Evolutionary conservation across 768 basidiomycete species (phyloP), one percentile per base, ranked within the genome.

Genomic region (Candolleomyces efflorescens): DNA sequence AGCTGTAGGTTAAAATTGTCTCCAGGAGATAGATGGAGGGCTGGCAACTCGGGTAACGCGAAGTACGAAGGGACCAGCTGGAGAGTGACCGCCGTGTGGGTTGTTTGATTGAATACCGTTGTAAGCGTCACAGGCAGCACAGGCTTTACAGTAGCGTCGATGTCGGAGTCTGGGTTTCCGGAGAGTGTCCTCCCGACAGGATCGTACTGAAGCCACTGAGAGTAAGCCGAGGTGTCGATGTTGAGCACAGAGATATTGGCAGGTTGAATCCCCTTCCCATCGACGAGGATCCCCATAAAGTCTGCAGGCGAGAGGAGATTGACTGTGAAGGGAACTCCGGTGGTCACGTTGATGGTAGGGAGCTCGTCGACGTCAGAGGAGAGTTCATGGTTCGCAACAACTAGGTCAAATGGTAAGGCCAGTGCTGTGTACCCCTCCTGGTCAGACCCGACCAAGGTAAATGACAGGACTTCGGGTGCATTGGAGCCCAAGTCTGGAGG

Each of bases 41-140:
- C 76, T 17, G 88, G 82, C 45, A 92, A 71, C 32, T 74, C 71
- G 20, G 82, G 73, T 20, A 74, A 60, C 11, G 80, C 73, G 73
- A 97, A 96, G 68, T 83, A 90, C 3, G 92, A 89, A 3, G 87
- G 80, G 9, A 87, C 83, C 20, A 91, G 68, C 24, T 81, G 81
- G 60, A 98, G 65, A 2, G 82, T 75, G 36, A 95, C 75, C 60
- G 78, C 84, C 18, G 87, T 84, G 18, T 76, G 70, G 58, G 92
- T 63, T 0, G 82, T 80, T 68, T 93, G 87, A 64, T 90, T 86
- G 69, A 87, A 85, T 17, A 75, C 68, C 1, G 89, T 81, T 20
- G 71, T 80, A 41, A 97, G 66, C 24, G 72, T 81, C 27, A 90
- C 81, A 11, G 86, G 82, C n/a, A 92, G 74, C 3, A 68, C 60